Base-by-base conservation (phyloP, 352 stramenopile species). In the Pythium sukuiense region DNA sequence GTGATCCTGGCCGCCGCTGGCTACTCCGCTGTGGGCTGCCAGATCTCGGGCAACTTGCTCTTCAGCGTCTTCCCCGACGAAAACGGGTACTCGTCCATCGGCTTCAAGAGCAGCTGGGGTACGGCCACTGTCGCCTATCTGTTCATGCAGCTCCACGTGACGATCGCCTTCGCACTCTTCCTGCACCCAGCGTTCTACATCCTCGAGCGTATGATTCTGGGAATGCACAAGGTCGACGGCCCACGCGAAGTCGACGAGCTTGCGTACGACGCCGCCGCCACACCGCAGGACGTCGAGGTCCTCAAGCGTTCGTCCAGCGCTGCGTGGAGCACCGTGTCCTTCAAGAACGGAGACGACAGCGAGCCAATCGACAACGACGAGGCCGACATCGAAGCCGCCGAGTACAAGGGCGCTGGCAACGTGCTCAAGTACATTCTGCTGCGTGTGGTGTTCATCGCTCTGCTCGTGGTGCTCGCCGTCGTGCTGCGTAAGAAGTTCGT, bases 151-250 rank as follows among this genome's bases (percentile, higher is more conserved):
- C 78, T 13, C 85, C 87, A 80, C 59, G 70, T 80, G 41, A 73
- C 73, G 7, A 77, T 80, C 46, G 73, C 73, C 2, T 80, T 80
- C 67, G 73, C 75, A 20, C 78, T 83, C 20, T 60, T 89, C 5
- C 61, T 83, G 62, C 67, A 75, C 37, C 81, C 81, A 11, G 73
- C 75, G 13, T 85, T 90, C 69, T 90, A 73, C 76, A 83, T 87
- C 58, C 59, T 72, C 7, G 82, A 90, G 57, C 80, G 82, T 61
- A 37, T 86, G 1, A 49, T 90, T 18, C 58, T 90, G 13, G 80
- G 82, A 48, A 87, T 90, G 76, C 82, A 90, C 71, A 30, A 61
- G 18, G 60, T 71, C 16, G 69, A 76, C 18, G 59, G 73, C n/a
- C 5, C 32, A 5, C n/a, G 35, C 18, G 5, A 32, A 6, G 30